These are phyloP conservation scores for Colletotrichum scovillei DNA, from an alignment of 2,329 filamentous ascomycete species.

Conservation along the genomic window DNA sequence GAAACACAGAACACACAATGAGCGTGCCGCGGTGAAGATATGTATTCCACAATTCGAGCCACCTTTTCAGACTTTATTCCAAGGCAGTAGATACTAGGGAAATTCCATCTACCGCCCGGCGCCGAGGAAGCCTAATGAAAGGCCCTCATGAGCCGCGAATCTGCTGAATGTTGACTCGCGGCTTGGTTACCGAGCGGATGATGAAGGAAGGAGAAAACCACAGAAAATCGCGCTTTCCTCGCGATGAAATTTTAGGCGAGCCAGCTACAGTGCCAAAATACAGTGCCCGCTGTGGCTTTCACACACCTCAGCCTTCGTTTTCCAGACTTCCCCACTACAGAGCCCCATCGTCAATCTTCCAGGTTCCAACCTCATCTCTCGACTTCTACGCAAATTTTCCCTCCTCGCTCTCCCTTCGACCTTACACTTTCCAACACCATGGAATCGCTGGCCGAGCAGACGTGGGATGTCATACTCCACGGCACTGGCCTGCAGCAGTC, in stretches of 20 bases:
- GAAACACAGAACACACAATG: neutral
- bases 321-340: conserved; percentile 8
- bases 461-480: conserved; percentile 84
- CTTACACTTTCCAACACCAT: conserved; percentile 57
- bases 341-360: conserved; percentile 37
- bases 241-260: conserved; percentile 27
- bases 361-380: conserved; percentile 25
- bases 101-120: conserved; percentile 71
- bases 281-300: neutral
- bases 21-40: conserved; percentile 38
- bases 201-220: conserved; percentile 47
- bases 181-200: conserved; percentile 51
- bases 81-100: conserved; percentile 91
- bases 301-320: conserved; percentile 24
- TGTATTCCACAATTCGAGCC: conserved; percentile 87
- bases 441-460: conserved; percentile 79
- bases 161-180: conserved; percentile 37
- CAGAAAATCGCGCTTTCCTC: conserved; percentile 24
- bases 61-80: conserved; percentile 82
- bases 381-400: conserved; percentile 27
- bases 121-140: conserved; percentile 67
- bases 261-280: conserved; percentile 34
- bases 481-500: conserved; percentile 84
- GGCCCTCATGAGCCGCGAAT: conserved; percentile 48
- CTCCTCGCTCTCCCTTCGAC: neutral